Evolutionary conservation across 1,284 basidiomycete genomes (phyloP), one percentile per base, ranked within the genome.

Genomic region (Ustilago esculenta): DNA sequence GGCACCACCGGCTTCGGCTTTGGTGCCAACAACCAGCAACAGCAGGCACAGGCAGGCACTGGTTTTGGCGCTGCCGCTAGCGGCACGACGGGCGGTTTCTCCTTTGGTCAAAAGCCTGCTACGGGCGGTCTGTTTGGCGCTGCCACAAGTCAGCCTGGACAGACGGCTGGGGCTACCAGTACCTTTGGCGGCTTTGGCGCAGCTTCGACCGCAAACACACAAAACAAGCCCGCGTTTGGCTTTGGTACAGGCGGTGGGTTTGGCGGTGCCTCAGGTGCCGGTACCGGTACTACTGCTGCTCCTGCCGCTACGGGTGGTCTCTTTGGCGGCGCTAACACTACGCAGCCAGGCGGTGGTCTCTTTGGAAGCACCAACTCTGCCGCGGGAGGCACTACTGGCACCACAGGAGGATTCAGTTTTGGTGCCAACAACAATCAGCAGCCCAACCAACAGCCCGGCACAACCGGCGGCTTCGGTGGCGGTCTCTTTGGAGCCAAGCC

Each of bases 81-180:
- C 6, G 54, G 55, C 48, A 64, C 73, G 11, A 46, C 59, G 0
- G 65, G 64, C 27, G 72, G 72, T 24, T 68, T 67, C 50, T 51
- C 61, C 37, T 70, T 75, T 34, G 70, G 83, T 69, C 11, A 51
- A 21, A 67, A 75, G 48, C 67, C 71, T 17, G 64, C 71, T 4
- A 61, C 81, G 52, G 73, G 83, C 3, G 83, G 85, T 42, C 77
- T 90, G 14, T 90, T 90, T 72, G 86, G 87, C 20, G 70, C 52
- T 30, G 64, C 77, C 11, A 53, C 56, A 29, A 51, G 41, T 14
- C 49, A 65, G 40, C 67, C 71, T 8, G 65, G 57, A 37, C 77
- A 60, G 56, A 60, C 65, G 5, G 63, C 70, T 17, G 61, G 72
- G 5, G 57, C 79, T 10, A 65, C 72, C 21, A 57, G 55, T 27